Evolutionary conservation across 2,329 filamentous ascomycete species (phyloP), one percentile per base, ranked within the genome.

Genomic region (Byssoonygena ceratinophila): DNA sequence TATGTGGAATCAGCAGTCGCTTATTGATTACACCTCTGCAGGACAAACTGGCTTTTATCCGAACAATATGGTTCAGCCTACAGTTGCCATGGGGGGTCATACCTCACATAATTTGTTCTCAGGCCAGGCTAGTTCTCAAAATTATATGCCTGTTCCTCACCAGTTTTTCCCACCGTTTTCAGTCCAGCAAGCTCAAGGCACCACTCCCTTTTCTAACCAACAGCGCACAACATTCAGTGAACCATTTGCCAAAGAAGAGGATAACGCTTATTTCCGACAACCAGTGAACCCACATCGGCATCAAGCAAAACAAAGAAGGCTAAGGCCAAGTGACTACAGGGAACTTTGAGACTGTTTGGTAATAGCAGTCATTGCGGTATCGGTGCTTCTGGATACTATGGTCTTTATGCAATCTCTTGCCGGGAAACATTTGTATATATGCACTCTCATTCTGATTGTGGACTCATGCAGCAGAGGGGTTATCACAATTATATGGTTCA

Each of bases 241-340:
- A 16, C 74, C 76, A 11, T 71, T 75, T 54, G 76, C 77, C 1
- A 82, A 78, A 54, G 81, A 81, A 58, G 87, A 94, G 52, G 89
- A 94, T 54, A 87, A 89, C 55, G 87, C 92, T 5, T 98, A 98
- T 71, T 94, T 97, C 67, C 81, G 92, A 54, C 91, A 95, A 68
- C 92, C 92, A 0, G 87, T 97, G 57, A 98, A 98, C 65, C 91
- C 90, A 1, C 87, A 95, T 65, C 81, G 92, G 47, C 87, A 92
- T 65, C 84, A 90, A 68, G 87, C 89, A 63, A 80, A 85, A 61
- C 83, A 88, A 61, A 81, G 84, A 58, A 78, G 87, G 61, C 81
- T 87, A 51, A 79, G 92, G 52, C 90, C 90, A 9, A 92, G 87
- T 66, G 92, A 98, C 71, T 97, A 92, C 67, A 80, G 87, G 58